Conservation (phyloP, 345 rosid genomes). For the Acer campestre region DNA sequence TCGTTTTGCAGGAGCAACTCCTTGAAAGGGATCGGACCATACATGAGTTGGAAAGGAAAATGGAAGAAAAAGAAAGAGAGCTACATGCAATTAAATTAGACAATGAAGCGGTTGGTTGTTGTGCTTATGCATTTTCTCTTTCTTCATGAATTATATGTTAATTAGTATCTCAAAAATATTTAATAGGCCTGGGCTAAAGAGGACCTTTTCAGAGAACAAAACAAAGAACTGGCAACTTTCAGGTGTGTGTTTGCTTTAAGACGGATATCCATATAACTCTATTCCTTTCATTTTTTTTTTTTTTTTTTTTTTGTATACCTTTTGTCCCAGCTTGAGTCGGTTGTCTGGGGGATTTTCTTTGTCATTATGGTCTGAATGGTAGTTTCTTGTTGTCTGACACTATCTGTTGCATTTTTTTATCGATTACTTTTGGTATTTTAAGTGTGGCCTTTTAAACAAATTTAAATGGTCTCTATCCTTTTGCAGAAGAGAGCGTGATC, state of each 20-base stretch:
- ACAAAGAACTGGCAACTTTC: constrained; percentile 80
- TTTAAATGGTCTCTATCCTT: constrained; percentile 14
- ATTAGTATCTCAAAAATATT: constrained; percentile 19
- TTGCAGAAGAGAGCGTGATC: constrained; percentile 97
- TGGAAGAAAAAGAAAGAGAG: constrained; percentile 89
- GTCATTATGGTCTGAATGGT: background rate
- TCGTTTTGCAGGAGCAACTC: constrained; percentile 70
- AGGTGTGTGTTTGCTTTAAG: constrained; percentile 42
- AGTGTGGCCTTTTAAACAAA: constrained; percentile 16
- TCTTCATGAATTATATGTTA: constrained; percentile 12
- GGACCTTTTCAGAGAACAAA: constrained; percentile 86
- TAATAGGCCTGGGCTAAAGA: constrained; percentile 96
- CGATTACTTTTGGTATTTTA: background rate
- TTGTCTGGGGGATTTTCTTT: background rate
- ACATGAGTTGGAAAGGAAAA: constrained; percentile 68
- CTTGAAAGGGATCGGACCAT: constrained; percentile 63
- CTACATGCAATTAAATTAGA: constrained; percentile 82
- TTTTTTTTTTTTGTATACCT: background rate
- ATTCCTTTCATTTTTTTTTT: background rate
- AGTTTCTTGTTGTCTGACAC: background rate
- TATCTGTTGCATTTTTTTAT: background rate
- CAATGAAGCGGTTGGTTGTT: constrained; percentile 70
- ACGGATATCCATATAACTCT: background rate
- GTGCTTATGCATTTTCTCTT: background rate
- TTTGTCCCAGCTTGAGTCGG: background rate